Evolutionary conservation across 441 rosid genomes (phyloP), one percentile per base, ranked within the genome.

Genomic region (Geranium incanum): DNA sequence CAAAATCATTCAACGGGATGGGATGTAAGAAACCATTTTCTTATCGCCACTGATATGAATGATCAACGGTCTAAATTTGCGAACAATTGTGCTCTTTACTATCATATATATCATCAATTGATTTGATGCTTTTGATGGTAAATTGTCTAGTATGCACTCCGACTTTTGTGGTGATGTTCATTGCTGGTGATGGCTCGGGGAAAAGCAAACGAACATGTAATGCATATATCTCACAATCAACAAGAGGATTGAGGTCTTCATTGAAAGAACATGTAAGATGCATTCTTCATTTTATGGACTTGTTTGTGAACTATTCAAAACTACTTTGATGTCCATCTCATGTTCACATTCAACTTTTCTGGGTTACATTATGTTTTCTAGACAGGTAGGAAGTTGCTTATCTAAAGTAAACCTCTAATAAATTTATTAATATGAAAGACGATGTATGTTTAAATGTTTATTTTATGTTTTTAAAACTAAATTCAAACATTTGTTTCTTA

Each of bases 91-190:
- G 16, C 19, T 21, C 33, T 21, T 66, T 64, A 21, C 60, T 36
- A 33, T 19, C 55, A 39, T 7, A 39, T 39, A n/a, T n/a, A n/a
- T n/a, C n/a, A n/a, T n/a, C n/a, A n/a, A 71, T 66, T 82, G 65
- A 72, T 69, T 36, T 77, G 41, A 16, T 79, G 15, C 71, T 75
- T 81, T 74, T 67, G 16, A 76, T 77, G 69, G 63, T 66, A 69
- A 38, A 64, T 68, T 74, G 70, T 80, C 74, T 75, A 89, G 99
- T 87, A 59, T 90, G 90, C 67, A 86, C 97, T 77, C 84, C 97
- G 33, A 88, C 89, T 76, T 95, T 95, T 79, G 90, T 92, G 78
- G 96, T 84, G 79, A 84, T 95, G 97, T 92, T 95, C 78, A 85
- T 81, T 69, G 83, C 77, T 69, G 72, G 80, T 77, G 77, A 73